Evolutionary conservation across 1,284 basidiomycete species (phyloP).

Genomic region (Austroboletus novae-zelandiae): DNA sequence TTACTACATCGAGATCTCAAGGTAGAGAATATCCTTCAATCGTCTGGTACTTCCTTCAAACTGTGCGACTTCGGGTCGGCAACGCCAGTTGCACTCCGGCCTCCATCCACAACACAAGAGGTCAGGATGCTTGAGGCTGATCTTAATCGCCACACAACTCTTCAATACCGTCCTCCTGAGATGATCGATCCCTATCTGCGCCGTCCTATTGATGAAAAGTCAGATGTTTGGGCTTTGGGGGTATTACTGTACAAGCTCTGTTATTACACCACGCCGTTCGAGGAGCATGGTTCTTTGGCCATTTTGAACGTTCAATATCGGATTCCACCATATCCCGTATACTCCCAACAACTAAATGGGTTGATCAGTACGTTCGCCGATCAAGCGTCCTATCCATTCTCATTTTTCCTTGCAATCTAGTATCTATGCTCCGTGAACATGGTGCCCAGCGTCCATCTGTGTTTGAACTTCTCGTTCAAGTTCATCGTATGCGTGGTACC

Average conservation of each 20-base stretch:
- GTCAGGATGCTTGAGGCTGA: conserved; percentile 88
- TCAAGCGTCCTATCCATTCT: conserved; percentile 7
- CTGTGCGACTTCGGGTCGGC: conserved; percentile 98
- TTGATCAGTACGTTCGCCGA: conserved; percentile 72
- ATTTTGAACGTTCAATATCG: conserved; percentile 97
- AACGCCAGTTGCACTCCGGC: conserved; percentile 64
- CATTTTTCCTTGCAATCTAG: conserved; percentile 38
- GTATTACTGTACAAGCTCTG: conserved; percentile 92
- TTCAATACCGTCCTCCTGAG: conserved; percentile 96
- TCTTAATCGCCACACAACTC: conserved; percentile 90
- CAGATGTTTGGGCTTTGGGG: conserved; percentile 97
- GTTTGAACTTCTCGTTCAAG: conserved; percentile 75
- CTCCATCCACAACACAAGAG: conserved; percentile 76
- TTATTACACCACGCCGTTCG: conserved; percentile 99
- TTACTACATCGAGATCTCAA: conserved; percentile 97
- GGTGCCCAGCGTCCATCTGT: conserved; percentile 78
- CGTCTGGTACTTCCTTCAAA: conserved; percentile 79
- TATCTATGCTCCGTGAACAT: conserved; percentile 86
- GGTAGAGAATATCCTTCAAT: conserved; percentile 96
- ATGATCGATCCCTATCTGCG: conserved; percentile 93
- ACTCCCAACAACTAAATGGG: conserved; percentile 83
- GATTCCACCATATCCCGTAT: conserved; percentile 90
- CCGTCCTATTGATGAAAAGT: conserved; percentile 86
- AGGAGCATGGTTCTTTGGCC: conserved; percentile 93
- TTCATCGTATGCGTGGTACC: conserved; percentile 82